These are phyloP conservation scores for Apiotrichum sp. DNA, from an alignment of 1,284 basidiomycete genomes.

Conservation along the genomic window DNA sequence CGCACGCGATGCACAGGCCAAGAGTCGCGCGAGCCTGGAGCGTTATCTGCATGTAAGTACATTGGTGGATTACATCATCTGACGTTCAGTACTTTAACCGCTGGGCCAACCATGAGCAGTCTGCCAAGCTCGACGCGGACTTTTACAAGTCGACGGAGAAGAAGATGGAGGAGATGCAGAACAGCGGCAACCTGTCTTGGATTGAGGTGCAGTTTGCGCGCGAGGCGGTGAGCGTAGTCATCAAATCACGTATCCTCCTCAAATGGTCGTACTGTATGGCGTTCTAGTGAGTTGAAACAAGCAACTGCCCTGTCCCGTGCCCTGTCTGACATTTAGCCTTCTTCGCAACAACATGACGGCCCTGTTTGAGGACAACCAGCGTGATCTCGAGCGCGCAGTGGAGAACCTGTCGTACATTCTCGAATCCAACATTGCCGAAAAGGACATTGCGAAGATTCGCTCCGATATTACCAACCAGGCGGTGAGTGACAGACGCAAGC, in stretches of 20 bases:
- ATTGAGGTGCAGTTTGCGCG: constrained; percentile 99
- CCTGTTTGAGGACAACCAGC: constrained; percentile 95
- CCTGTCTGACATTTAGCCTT: constrained; percentile 37
- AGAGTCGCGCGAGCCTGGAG: constrained; percentile 80
- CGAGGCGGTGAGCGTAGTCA: constrained; percentile 87
- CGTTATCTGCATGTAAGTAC: constrained; percentile 85
- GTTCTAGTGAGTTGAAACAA: constrained; percentile 58
- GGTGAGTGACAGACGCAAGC: constrained; percentile 49
- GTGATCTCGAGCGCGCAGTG: constrained; percentile 89
- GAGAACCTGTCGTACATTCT: constrained; percentile 89
- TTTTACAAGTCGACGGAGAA: constrained; percentile 92
- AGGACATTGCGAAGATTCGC: constrained; percentile 71
- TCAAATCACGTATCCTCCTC: constrained; percentile 86
- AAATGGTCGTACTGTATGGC: constrained; percentile 99
- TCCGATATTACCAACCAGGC: constrained; percentile 93
- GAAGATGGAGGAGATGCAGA: constrained; percentile 99
- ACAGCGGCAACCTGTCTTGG: constrained; percentile 85
- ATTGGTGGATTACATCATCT: constrained; percentile 3
- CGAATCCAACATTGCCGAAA: constrained; percentile 77
- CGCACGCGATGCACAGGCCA: constrained; percentile 82
- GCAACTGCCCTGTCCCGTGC: too few species aligned
- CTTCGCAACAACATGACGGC: constrained; percentile 85
- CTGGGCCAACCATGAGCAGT: constrained; percentile 98
- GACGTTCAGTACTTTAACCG: constrained; percentile 81
- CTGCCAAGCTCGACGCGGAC: constrained; percentile 87